A percentile compares a stretch with the other conserved stretches of the same genome.
Conservation (phyloP, 139 green algal genomes). For the Volvox reticuliferus region DNA sequence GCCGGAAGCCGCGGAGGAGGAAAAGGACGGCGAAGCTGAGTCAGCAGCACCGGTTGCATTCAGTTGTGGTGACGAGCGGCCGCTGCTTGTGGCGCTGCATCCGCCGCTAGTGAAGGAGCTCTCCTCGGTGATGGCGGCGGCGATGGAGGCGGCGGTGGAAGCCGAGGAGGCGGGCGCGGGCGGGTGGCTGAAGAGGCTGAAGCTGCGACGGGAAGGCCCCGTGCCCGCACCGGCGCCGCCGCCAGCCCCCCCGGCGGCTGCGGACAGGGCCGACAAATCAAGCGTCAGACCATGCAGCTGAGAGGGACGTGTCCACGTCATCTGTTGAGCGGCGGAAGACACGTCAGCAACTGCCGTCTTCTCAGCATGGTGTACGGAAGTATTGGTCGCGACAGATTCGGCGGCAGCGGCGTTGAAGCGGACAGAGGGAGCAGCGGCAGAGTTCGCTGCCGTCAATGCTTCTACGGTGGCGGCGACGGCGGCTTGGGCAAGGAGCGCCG, state of each 20-base stretch:
- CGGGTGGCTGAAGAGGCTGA: conserved; percentile 63
- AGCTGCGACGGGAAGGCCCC: conserved; percentile 27
- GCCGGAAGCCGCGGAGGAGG: background rate
- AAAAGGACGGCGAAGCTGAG: background rate
- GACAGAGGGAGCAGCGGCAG: too few species aligned
- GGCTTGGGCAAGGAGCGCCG: conserved; percentile 10
- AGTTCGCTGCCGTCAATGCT: background rate
- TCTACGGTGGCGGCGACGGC: background rate
- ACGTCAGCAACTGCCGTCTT: background rate
- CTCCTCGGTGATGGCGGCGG: background rate
- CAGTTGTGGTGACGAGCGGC: too few species aligned
- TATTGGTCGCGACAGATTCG: background rate
- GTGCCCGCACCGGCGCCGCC: background rate
- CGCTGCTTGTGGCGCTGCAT: too few species aligned
- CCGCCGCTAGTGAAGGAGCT: conserved; percentile 1
- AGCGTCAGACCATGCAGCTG: conserved; percentile 55
- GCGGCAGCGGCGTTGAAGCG: background rate
- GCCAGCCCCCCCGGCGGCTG: background rate
- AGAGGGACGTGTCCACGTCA: conserved; percentile 48
- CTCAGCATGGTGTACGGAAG: background rate
- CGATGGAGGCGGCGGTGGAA: background rate
- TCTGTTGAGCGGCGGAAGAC: background rate
- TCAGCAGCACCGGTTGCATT: background rate
- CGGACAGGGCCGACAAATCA: conserved; percentile 10
- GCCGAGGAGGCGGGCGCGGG: background rate